phyloP scores from a whole-genome alignment of 1,284 basidiomycete genomes.

The Tetrapyrgos nigripes region DNA sequence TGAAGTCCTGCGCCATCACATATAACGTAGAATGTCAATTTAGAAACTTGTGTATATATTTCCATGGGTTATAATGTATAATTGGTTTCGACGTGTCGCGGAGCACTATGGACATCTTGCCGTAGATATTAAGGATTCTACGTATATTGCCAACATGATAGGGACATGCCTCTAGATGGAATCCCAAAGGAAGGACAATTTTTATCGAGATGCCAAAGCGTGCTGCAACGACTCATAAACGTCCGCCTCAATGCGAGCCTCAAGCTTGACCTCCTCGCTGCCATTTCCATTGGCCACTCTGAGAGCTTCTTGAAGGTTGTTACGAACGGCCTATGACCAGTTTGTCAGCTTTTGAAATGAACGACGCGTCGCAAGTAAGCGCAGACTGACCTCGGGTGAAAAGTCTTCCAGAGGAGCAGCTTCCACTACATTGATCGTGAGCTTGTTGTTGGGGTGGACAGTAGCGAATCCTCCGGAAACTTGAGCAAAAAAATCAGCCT shows the following conservation, averaged over 20 bases:
- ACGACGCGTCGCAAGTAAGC: background rate
- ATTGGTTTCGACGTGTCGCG: no score
- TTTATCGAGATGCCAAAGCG: slow-evolving; percentile 47
- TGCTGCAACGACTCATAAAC: slow-evolving; percentile 96
- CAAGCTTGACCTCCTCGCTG: slow-evolving; percentile 92
- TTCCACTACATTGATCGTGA: slow-evolving; percentile 98
- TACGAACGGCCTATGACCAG: slow-evolving; percentile 78
- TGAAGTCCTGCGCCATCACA: no score
- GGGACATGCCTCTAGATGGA: background rate
- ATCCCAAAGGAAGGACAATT: background rate
- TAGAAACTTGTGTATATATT: no score
- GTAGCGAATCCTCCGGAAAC: slow-evolving; percentile 98
- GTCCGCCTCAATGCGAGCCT: slow-evolving; percentile 94
- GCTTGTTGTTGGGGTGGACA: slow-evolving; percentile 95
- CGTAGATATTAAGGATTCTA: background rate
- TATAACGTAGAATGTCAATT: no score
- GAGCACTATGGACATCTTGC: no score
- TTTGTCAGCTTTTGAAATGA: slow-evolving; percentile 13
- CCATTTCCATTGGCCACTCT: slow-evolving; percentile 84
- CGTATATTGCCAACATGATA: background rate
- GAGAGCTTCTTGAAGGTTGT: slow-evolving; percentile 90
- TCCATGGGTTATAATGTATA: no score
- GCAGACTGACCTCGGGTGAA: slow-evolving; percentile 75
- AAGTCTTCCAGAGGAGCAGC: slow-evolving; percentile 94
- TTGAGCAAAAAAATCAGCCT: slow-evolving; percentile 38